Conservation (phyloP, 495 filamentous ascomycete genomes). For the Massariosphaeria phaeospora region DNA sequence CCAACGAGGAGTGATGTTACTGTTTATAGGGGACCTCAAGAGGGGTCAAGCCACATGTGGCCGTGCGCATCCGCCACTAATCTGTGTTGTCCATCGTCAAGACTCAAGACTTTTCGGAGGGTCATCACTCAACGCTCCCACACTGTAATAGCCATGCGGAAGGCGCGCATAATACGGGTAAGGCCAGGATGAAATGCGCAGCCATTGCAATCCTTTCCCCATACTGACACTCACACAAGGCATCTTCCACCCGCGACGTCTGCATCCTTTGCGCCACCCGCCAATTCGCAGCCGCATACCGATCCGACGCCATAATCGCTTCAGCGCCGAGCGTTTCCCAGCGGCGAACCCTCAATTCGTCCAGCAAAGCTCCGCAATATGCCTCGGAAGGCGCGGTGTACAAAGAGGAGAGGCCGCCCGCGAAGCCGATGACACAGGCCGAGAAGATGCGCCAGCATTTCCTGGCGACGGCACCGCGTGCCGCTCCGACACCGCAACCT, state of each 20-base stretch:
- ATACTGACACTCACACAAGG: slow-evolving; percentile 21
- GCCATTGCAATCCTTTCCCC: neutral
- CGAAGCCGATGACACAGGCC: slow-evolving; percentile 3
- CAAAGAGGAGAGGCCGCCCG: slow-evolving; percentile 18
- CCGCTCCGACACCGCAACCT: neutral
- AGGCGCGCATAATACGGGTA: slow-evolving; percentile 21
- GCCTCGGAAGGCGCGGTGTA: slow-evolving; percentile 21
- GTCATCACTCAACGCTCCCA: neutral
- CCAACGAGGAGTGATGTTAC: too few relatives aligned
- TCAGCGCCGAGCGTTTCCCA: slow-evolving; percentile 1
- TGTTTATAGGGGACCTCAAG: neutral
- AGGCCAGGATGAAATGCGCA: neutral
- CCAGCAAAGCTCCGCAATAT: slow-evolving; percentile 25
- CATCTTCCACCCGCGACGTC: slow-evolving; percentile 33
- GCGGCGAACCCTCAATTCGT: slow-evolving; percentile 32
- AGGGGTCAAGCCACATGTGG: neutral
- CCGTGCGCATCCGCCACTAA: neutral
- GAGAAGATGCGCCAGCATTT: neutral
- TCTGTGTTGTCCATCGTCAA: neutral
- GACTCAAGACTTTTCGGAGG: neutral
- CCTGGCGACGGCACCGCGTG: neutral
- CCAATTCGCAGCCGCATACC: slow-evolving; percentile 6
- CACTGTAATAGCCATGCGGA: slow-evolving; percentile 14
- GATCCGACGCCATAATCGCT: neutral
- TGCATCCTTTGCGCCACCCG: slow-evolving; percentile 39